Conservation (phyloP, 106 monocot genomes). For the Acanthochlamys bracteata region DNA sequence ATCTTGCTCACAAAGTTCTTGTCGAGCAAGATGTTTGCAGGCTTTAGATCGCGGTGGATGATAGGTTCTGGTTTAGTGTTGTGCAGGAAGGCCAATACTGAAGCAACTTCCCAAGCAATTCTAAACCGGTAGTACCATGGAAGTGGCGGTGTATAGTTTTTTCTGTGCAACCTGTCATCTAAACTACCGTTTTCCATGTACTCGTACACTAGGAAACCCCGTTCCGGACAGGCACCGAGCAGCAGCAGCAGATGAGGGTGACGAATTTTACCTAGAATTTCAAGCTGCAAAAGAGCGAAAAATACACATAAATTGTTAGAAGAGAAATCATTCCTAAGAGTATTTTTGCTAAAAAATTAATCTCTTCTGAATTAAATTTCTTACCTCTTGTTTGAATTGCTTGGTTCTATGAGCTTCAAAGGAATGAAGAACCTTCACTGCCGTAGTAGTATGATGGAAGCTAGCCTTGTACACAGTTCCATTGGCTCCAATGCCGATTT, state of each 20-base stretch:
- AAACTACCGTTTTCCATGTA: conserved; percentile 90
- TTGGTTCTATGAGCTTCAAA: conserved; percentile 39
- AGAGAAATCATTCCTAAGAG: no score
- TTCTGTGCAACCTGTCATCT: conserved; percentile 47
- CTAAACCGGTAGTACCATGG: conserved; percentile 57
- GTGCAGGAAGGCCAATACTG: conserved; percentile 64
- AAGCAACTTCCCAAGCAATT: conserved; percentile 65
- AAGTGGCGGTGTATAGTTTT: conserved; percentile 33
- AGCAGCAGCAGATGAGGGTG: conserved; percentile 71
- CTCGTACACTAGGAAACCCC: conserved; percentile 71
- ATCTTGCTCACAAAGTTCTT: conserved; percentile 63
- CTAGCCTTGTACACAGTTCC: conserved; percentile 78
- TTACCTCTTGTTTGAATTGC: conserved; percentile 88
- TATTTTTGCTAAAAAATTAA: no score
- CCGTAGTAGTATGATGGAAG: conserved; percentile 57
- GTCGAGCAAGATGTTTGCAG: conserved; percentile 78
- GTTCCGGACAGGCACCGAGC: conserved; percentile 64
- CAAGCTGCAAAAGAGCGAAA: conserved; percentile 37
- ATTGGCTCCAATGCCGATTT: conserved; percentile 65
- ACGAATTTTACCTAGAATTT: conserved; percentile 54
- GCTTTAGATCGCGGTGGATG: conserved; percentile 79
- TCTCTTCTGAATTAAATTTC: background rate
- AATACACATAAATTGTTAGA: no score
- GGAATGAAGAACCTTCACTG: conserved; percentile 67
- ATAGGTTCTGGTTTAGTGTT: conserved; percentile 58